Base-by-base conservation (phyloP, 2,329 filamentous ascomycete genomes). In the Neonectria hederae region DNA sequence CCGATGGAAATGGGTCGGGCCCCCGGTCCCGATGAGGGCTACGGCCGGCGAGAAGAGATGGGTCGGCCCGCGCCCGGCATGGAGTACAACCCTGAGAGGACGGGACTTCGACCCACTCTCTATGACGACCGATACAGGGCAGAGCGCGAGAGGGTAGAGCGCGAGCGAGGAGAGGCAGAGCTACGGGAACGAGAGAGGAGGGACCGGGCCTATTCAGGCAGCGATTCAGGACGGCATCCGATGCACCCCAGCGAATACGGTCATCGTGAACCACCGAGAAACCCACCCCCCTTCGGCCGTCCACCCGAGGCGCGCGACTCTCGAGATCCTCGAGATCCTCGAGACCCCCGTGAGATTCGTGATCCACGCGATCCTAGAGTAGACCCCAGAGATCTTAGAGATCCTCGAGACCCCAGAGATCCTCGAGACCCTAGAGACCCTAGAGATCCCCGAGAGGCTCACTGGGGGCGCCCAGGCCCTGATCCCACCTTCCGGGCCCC, bases 81-180 rank as follows among this genome's bases (percentile, higher is more conserved):
- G 52, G 86, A 88, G 57, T 88, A 87, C 71, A 85, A 86, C 64
- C 81, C 82, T 0, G 86, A 89, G 49, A 81, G 84, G 56, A 78
- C 80, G 13, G 77, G 80, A 2, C 70, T 82, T 14, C 82, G 85
- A 52, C 74, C 78, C 4, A 77, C 77, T 55, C 74, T 76, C 2
- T 87, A 84, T 67, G 86, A 89, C 61, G 86, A 88, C 21, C 83
- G 85, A 46, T 87, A 82, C 59, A 79, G 84, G 60, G 76, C 79
- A 14, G 84, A 85, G 58, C 79, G 81, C 49, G 84, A 86, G 53
- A 79, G 84, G 59, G 75, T 79, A 17, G 84, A 85, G 59, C 79
- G 81, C 48, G 84, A 86, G 53, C 78, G 82, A 57, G 76, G 80
- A 59, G 83, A 83, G 48, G 76, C 77, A 56, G 82, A 85, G 42